These are phyloP conservation scores for Wickerhamiella spandovensis DNA, from an alignment of 805 yeast genomes.

Conservation along the genomic window DNA sequence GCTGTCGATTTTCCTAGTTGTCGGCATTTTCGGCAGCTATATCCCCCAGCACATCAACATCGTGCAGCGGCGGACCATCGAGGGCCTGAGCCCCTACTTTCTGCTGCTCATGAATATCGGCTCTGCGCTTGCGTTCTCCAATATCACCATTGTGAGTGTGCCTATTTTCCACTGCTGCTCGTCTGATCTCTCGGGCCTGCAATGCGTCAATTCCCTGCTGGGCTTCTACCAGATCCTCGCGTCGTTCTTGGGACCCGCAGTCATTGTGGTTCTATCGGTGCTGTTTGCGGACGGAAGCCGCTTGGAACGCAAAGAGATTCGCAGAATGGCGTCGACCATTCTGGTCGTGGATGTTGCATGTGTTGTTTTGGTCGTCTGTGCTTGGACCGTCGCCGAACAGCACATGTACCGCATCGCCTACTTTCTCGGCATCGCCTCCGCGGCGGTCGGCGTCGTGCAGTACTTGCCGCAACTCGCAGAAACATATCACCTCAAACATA, in stretches of 20 bases:
- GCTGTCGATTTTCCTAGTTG: constrained; percentile 39
- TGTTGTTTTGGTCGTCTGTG: constrained; percentile 7
- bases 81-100: constrained; percentile 66
- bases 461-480: constrained; percentile 70
- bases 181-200: constrained; percentile 11
- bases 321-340: constrained; percentile 6
- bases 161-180: constrained; percentile 52
- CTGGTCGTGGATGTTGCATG: constrained; percentile 12
- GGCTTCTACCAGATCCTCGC: constrained; percentile 17
- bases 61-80: constrained; percentile 44
- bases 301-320: constrained; percentile 28
- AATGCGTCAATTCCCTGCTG: constrained; percentile 18
- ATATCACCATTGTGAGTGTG: constrained; percentile 47
- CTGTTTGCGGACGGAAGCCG: constrained; percentile 13
- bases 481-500: constrained; percentile 53
- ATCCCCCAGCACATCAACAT: constrained; percentile 62
- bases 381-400: not conserved
- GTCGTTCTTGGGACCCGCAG: constrained; percentile 15
- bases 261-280: constrained; percentile 19
- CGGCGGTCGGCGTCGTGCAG: constrained; percentile 51
- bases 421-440: constrained; percentile 48
- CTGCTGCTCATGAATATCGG: constrained; percentile 51
- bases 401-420: constrained; percentile 2
- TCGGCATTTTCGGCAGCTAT: constrained; percentile 60
- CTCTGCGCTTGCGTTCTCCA: constrained; percentile 56